Conservation (phyloP, 2,329 filamentous ascomycete species). For the Alternaria triticimaculans region DNA sequence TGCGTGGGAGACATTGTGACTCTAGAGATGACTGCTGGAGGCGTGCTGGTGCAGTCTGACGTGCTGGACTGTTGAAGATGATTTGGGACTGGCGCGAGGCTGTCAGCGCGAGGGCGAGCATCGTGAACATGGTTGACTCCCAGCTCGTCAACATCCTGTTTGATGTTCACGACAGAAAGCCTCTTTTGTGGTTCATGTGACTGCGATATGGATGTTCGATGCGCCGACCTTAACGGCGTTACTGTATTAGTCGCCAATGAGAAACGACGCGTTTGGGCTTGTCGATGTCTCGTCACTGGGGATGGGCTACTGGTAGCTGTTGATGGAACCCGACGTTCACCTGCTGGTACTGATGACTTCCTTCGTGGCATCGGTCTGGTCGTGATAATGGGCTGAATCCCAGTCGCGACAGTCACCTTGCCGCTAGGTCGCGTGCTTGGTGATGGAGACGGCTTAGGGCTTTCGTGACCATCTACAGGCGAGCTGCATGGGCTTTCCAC, state of each 20-base stretch:
- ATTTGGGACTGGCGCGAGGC: conserved; percentile 30
- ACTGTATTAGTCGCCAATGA: conserved; percentile 9
- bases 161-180: conserved; percentile 18
- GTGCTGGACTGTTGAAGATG: conserved; percentile 31
- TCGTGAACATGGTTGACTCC: conserved; percentile 6
- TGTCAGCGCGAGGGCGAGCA: conserved; percentile 18
- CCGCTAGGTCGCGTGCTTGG: conserved; percentile 9
- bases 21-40: conserved; percentile 22
- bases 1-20: conserved; percentile 30
- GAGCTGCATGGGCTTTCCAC: conserved; percentile 4
- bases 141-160: conserved; percentile 11
- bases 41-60: conserved; percentile 22
- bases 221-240: conserved; percentile 4
- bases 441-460: conserved; percentile 6
- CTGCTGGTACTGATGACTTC: conserved; percentile 10
- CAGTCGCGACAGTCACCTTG: not conserved
- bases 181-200: conserved; percentile 21
- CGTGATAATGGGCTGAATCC: conserved; percentile 1
- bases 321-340: conserved; percentile 9
- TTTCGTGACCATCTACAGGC: conserved; percentile 4
- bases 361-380: conserved; percentile 3
- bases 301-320: conserved; percentile 23
- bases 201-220: conserved; percentile 9
- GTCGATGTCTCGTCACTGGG: conserved; percentile 19
- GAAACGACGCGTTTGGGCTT: conserved; percentile 17